Percentiles rank a stretch among this genome's conserved stretches.
Conservation (phyloP, 2,329 filamentous ascomycete genomes). For the Drechslerella coelobrocha region DNA sequence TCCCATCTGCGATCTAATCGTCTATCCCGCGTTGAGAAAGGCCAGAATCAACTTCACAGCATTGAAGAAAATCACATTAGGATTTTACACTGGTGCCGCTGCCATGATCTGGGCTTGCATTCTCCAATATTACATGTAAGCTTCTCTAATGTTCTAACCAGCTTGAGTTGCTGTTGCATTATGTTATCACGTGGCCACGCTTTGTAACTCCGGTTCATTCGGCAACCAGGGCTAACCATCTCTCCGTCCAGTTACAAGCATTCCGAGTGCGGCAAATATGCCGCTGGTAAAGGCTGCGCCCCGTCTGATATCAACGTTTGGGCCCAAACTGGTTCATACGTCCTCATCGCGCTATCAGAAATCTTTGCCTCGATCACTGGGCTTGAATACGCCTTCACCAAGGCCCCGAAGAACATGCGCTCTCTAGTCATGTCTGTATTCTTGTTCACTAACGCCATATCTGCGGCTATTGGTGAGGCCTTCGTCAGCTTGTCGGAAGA, state of each 20-base stretch:
- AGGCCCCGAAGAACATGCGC: slow-evolving; percentile 79
- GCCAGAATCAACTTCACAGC: slow-evolving; percentile 40
- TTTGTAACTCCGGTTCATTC: not conserved
- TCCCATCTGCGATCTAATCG: slow-evolving; percentile 54
- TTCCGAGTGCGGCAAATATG: slow-evolving; percentile 48
- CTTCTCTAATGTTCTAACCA: not conserved
- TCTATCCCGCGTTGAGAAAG: slow-evolving; percentile 46
- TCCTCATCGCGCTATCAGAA: slow-evolving; percentile 65
- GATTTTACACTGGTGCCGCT: slow-evolving; percentile 35
- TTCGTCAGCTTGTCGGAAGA: slow-evolving; percentile 69
- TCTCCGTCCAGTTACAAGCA: slow-evolving; percentile 32
- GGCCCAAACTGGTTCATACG: slow-evolving; percentile 62
- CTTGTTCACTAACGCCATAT: slow-evolving; percentile 74
- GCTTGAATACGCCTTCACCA: slow-evolving; percentile 77
- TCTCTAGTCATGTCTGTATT: slow-evolving; percentile 73
- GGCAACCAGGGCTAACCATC: slow-evolving; percentile 15
- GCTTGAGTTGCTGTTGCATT: not conserved
- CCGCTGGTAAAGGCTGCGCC: slow-evolving; percentile 54
- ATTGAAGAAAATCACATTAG: slow-evolving; percentile 58
- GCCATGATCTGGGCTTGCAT: slow-evolving; percentile 65
- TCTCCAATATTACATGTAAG: slow-evolving; percentile 49
- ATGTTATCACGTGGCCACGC: not conserved
- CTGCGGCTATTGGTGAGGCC: slow-evolving; percentile 73
- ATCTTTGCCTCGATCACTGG: slow-evolving; percentile 67
- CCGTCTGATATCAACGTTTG: slow-evolving; percentile 71